Base-by-base conservation (phyloP, 805 yeast species). In the Saturnispora kantuleensis region DNA sequence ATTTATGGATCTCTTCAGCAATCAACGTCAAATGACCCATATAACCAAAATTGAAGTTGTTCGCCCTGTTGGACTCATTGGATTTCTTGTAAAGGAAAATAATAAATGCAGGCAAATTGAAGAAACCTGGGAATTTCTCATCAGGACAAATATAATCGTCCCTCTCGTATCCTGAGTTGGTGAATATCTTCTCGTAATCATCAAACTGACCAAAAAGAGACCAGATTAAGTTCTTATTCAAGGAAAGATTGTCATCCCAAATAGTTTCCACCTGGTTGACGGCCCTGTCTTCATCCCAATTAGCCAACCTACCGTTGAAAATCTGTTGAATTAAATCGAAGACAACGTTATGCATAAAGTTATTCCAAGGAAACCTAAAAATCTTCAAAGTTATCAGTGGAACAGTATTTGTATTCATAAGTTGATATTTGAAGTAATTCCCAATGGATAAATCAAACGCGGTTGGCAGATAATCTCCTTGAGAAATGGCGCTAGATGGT, bases 21-120 rank as follows among this genome's bases (percentile, higher is more conserved):
- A 93, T 86, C 42, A 93, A 68, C 6, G 95, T 87, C 51, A 93
- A 66, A 60, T 93, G 98, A n/a, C 98, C 98, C 87, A 89, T 88
- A 59, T 87, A 93, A 0, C 98, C 98, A 34, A 89, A 75, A 45
- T 94, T 73, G 35, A 84, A 74, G 33, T 42, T 36, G 12, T 21
- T 18, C 10, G 17, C 29, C 11, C 31, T 35, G 16, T 37, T 36
- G 10, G 32, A 31, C 31, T 71, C 71, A 47, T 75, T 74, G 28
- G 45, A 42, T 42, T 33, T 42, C 12, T 42, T 36, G 26, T 29
- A 42, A n/a, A 42, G 31, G 18, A 42, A 42, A 3, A 42, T 12
- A 31, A 42, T 42, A 15, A 43, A 21, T 21, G 42, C 43, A 8
- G 45, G 45, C 28, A 74, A 62, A 52, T 73, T 70, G 52, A 63